Evolutionary conservation across 2,329 filamentous ascomycete genomes (phyloP).

Genomic region (Clonostachys rosea): DNA sequence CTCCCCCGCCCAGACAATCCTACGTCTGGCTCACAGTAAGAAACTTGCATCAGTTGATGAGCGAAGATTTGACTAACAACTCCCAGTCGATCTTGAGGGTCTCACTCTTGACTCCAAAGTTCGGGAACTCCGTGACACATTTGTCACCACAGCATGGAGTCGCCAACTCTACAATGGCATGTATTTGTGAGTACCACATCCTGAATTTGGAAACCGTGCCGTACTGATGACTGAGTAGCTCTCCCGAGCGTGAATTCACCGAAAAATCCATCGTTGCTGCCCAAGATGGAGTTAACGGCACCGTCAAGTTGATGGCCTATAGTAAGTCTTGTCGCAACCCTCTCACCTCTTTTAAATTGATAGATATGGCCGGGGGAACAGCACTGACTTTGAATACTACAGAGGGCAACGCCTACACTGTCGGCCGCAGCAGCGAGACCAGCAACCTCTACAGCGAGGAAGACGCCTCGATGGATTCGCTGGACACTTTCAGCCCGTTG

Average conservation of each 20-base stretch:
- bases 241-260: constrained; percentile 44
- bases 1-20: constrained; percentile 11
- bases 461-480: constrained; percentile 44
- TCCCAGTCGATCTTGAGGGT: constrained; percentile 46
- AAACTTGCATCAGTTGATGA: neutral
- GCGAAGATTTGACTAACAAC: constrained; percentile 9
- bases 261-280: constrained; percentile 57
- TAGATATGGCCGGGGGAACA: no score
- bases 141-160: constrained; percentile 39
- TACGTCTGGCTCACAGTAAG: neutral
- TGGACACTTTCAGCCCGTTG: constrained; percentile 17
- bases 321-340: constrained; percentile 1
- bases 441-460: constrained; percentile 46
- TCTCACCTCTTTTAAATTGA: no score
- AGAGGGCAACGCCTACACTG: constrained; percentile 44
- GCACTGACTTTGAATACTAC: neutral
- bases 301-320: constrained; percentile 18
- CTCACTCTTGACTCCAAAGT: constrained; percentile 52
- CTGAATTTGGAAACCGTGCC: constrained; percentile 27
- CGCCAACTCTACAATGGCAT: constrained; percentile 40
- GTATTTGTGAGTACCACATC: constrained; percentile 1
- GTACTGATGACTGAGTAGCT: no score
- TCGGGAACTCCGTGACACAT: constrained; percentile 46
- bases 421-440: constrained; percentile 36
- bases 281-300: constrained; percentile 44